Evolutionary conservation across 2,329 filamentous ascomycete species (phyloP), one percentile per base, ranked within the genome.

Genomic region (Pseudogymnoascus sp.): DNA sequence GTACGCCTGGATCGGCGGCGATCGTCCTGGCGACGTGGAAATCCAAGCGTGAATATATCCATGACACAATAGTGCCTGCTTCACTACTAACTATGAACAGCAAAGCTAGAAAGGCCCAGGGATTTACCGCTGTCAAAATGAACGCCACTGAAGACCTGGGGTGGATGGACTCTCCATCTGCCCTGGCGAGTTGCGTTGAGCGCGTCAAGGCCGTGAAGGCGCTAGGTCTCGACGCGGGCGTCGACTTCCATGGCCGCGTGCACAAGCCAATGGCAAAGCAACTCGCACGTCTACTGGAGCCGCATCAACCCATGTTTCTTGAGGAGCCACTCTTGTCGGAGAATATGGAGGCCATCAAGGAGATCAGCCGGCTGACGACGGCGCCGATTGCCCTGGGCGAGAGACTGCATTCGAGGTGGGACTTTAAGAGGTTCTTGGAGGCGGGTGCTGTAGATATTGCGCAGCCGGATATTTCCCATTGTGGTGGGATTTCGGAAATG

Each of bases 181-280:
- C 79, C 0, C 78, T 92, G 0, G 79, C 87, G 48, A 77, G 80
- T 4, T 85, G 82, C 48, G 83, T 91, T 2, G 82, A 88, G 63
- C 80, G 89, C 1, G 76, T 92, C 10, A 85, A 86, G 66, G 78
- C 81, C 0, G 88, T 92, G 8, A 90, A 88, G 70, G 78, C 79
- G 0, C 74, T 90, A 0, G 88, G 88, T 1, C 80, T 92, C 67
- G 88, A 92, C 62, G 88, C 82, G 0, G 89, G 85, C 1, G 79
- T 92, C 27, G 89, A 92, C 68, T 92, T 92, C 72, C 89, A 92
- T 70, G 89, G 89, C 2, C 82, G 88, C 7, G 77, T 90, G 0
- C 88, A 92, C 73, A 87, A 87, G 64, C 86, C 87, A n/a, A 92
- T 92, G 87, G 88, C 88, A 0, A 90, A 89, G 67, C 88, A 92